phyloP scores from a whole-genome alignment of 768 basidiomycete genomes.

The Podaxis mareebaensis region DNA sequence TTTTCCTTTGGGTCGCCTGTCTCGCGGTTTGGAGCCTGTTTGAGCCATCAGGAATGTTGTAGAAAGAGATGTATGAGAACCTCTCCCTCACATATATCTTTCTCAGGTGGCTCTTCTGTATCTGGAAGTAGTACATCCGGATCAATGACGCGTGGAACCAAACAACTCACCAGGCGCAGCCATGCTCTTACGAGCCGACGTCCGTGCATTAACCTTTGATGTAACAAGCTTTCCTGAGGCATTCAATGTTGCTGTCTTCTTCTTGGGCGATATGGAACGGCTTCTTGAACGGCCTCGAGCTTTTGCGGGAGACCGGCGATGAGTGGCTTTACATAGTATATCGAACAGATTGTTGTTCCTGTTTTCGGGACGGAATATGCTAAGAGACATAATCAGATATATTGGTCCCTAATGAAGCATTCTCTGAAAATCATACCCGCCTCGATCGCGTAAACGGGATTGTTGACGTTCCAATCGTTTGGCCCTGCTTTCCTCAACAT shows the following conservation, averaged over 20 bases:
- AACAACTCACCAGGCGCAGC: neutral
- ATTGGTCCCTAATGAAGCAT: neutral
- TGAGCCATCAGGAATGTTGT: neutral
- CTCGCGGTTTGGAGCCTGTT: neutral
- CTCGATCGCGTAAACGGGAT: conserved; percentile 67
- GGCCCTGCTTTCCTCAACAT: conserved; percentile 61
- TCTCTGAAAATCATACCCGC: conserved; percentile 48
- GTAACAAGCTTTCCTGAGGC: neutral
- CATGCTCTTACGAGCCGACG: neutral
- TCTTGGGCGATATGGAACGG: conserved; percentile 14
- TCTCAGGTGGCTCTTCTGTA: neutral
- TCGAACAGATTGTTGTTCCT: conserved; percentile 48
- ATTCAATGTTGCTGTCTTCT: conserved; percentile 12
- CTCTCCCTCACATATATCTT: neutral
- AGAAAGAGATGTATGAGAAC: neutral
- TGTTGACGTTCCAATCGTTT: conserved; percentile 63
- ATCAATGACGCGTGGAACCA: neutral
- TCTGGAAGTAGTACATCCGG: neutral
- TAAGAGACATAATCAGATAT: conserved; percentile 20
- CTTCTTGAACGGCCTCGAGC: conserved; percentile 21
- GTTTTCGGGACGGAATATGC: conserved; percentile 54
- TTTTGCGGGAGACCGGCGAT: conserved; percentile 9
- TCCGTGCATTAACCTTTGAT: neutral
- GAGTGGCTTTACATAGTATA: conserved; percentile 35
- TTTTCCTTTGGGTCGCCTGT: neutral